Base-by-base conservation (phyloP, 805 yeast species). In the Clavispora santaluciae region DNA sequence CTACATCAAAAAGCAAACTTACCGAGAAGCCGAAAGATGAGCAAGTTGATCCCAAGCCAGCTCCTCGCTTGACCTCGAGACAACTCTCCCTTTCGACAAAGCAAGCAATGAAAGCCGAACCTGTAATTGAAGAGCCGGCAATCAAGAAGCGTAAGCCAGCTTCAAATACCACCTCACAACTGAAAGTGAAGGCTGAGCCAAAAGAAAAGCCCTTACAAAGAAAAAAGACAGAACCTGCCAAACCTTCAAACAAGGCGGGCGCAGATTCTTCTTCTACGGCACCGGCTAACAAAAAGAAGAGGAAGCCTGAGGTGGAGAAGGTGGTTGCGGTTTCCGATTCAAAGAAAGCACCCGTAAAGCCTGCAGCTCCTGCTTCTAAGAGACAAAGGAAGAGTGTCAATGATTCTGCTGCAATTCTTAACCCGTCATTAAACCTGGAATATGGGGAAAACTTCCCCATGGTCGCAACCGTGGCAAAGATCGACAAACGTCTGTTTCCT, bases 361-460 rank as follows among this genome's bases (percentile, higher is more conserved):
- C 45, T 18, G 15, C 35, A n/a, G 15, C 22, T 15, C 10, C 31
- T 9, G 10, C 5, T 28, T 15, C 18, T 6, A 24, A 18, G 43
- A 20, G 36, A 40, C 22, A 22, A 24, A 13, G 30, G 25, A 42
- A 42, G 35, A 45, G 42, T 45, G 13, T 35, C 4, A 45, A 45
- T 22, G 22, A 25, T 13, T 22, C 47, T 4, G 16, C 31, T 7
- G n/a, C 31, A 7, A 28, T 36, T 13, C 33, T 36, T 24, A 36
- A 25, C 40, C 63, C 66, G 3, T 40, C 58, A 3, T 51, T 53
- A 39, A 59, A 55, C 37, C 35, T 42, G 6, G 42, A 53, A 42
- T 63, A 60, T 39, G 39, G 39, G 30, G 36, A 35, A 25, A 28
- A 41, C 1, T 42, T 40, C 16, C 60, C 61, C 5, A 23, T 33